Conservation (phyloP, 306 rosid genomes). For the Sindora glabra region DNA sequence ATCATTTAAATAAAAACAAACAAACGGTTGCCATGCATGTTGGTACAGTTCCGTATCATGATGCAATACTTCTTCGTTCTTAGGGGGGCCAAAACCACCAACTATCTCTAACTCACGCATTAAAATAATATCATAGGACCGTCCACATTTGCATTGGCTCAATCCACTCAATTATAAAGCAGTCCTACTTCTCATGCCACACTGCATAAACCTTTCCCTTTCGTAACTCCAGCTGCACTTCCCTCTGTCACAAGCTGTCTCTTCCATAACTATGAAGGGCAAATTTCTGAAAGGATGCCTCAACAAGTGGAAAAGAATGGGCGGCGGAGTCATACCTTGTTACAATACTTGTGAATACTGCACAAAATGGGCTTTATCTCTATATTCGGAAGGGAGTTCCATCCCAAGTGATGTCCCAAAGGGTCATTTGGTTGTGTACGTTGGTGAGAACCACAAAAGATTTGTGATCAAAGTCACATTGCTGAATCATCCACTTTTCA, state of each 20-base stretch:
- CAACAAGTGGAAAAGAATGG: constrained; percentile 73
- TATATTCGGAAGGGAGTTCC: constrained; percentile 32
- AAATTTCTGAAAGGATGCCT: constrained; percentile 42
- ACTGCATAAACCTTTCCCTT: constrained; percentile 48
- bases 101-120: constrained; percentile 14
- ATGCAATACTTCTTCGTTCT: constrained; percentile 7
- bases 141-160: too few relatives aligned
- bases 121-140: too few relatives aligned
- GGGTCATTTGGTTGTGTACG: constrained; percentile 89
- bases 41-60: constrained; percentile 66
- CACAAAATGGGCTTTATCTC: constrained; percentile 51
- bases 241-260: neutral
- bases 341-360: constrained; percentile 38
- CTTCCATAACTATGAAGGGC: constrained; percentile 22
- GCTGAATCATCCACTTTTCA: constrained; percentile 79
- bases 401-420: constrained; percentile 91
- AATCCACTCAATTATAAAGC: constrained; percentile 42
- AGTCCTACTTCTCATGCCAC: constrained; percentile 30
- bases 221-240: constrained; percentile 24
- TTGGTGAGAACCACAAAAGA: constrained; percentile 68
- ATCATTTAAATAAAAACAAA: too few relatives aligned
- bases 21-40: constrained; percentile 38
- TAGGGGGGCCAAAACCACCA: constrained; percentile 25
- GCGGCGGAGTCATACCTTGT: constrained; percentile 36
- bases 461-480: constrained; percentile 58